phyloP scores from a whole-genome alignment of 352 stramenopile genomes.

The Globisporangium cederbergense region DNA sequence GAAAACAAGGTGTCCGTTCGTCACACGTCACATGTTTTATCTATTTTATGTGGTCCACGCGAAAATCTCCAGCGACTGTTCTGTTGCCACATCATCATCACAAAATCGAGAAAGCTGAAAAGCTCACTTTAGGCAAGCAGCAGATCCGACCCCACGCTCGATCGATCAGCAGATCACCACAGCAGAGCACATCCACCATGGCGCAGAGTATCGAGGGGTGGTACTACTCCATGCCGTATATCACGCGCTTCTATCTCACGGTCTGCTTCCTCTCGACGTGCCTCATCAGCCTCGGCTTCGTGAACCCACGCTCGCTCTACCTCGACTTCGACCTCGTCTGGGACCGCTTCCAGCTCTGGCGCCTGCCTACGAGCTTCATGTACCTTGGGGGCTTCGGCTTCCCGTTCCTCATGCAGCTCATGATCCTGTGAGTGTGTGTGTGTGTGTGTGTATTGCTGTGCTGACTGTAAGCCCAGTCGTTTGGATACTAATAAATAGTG shows the following conservation, averaged over 20 bases:
- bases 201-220: slow-evolving; percentile 74
- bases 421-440: slow-evolving; percentile 70
- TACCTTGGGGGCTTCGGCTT: slow-evolving; percentile 88
- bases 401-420: slow-evolving; percentile 89
- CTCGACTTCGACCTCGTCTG: slow-evolving; percentile 85
- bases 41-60: neutral
- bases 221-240: slow-evolving; percentile 82
- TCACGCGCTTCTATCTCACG: slow-evolving; percentile 85
- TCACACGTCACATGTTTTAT: neutral
- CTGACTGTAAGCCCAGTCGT: neutral
- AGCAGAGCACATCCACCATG: slow-evolving; percentile 31
- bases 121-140: neutral
- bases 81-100: slow-evolving; percentile 2
- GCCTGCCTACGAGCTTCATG: slow-evolving; percentile 86
- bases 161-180: neutral
- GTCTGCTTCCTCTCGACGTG: slow-evolving; percentile 81
- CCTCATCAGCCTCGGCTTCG: slow-evolving; percentile 70
- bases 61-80: neutral
- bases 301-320: slow-evolving; percentile 82
- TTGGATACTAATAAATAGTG: neutral
- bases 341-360: slow-evolving; percentile 88
- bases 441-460: neutral
- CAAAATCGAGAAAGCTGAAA: neutral
- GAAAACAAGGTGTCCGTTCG: too few species aligned
- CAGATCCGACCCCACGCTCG: neutral